Base-by-base conservation (phyloP, 176 grass and related monocot genomes). In the Avena atlantica region DNA sequence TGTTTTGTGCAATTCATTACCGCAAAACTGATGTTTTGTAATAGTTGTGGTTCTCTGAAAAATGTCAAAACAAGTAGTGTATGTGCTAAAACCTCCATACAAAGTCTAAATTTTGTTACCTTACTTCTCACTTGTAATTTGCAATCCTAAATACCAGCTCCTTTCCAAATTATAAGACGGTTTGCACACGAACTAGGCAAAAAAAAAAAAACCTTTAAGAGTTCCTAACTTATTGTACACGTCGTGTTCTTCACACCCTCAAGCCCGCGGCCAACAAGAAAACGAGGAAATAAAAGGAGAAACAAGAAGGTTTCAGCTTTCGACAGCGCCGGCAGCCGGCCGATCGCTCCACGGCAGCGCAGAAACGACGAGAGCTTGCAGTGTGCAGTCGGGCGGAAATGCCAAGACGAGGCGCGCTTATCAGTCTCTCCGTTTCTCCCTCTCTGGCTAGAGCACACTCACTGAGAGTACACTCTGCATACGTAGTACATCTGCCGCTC, bases 251-350 rank as follows among this genome's bases (percentile, higher is more conserved):
- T 58, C 2, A 20, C 56, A 19, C 56, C 56, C 6, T 58, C 56
- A 58, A 58, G 56, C 17, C 17, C 6, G 2, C 2, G 17, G 19
- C 17, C 19, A 58, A 58, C 56, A 58, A 58, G 56, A 58, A 58
- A 20, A 9, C 16, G 56, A 58, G 19, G 56, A 16, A 57, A 57
- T 19, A 57, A 19, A 57, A 57, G 5, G 45, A 48, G 53, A 60
- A 58, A 19, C 17, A 17, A 60, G 19, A n/a, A 8, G 57, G 20
- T 60, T 60, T 60, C 57, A 21, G 59, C 59, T 2, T 62, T 24
- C 9, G 3, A n/a, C 59, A 3, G n/a, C 59, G 70, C 19, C 70
- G 70, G 72, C 72, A 75, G 73, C 73, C 73, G 73, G 73, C 48
- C 47, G 48, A 76, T 51, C 73, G 23, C 21, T 64, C 61, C 61